A percentile compares a stretch with the other conserved stretches of the same genome.
These are phyloP conservation scores for Sporothrix pallida DNA, from an alignment of 2,329 filamentous ascomycete species.

Conservation along the genomic window DNA sequence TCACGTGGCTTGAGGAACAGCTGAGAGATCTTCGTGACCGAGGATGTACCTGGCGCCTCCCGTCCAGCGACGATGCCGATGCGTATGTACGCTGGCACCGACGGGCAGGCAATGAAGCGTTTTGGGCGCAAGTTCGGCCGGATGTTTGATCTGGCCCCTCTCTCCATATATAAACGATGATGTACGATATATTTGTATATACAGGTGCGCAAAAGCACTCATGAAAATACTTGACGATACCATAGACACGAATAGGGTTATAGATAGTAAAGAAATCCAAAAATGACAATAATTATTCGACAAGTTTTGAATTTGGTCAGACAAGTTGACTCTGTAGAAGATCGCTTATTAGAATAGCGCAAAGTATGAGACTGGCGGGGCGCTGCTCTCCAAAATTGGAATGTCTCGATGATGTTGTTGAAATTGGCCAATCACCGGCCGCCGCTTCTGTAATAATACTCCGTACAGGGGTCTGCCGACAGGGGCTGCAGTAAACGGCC, in stretches of 20 bases:
- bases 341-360: no score
- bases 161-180: background rate
- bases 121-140: constrained; percentile 37
- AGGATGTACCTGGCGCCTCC: constrained; percentile 47
- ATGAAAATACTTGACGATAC: constrained; percentile 11
- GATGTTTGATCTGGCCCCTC: background rate
- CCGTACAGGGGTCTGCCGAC: no score
- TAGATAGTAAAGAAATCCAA: background rate
- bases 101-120: constrained; percentile 31
- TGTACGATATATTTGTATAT: constrained; percentile 21
- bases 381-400: no score
- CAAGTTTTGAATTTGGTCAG: no score
- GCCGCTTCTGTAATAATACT: no score
- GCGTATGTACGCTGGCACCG: constrained; percentile 43
- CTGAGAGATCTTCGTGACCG: constrained; percentile 41
- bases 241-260: background rate
- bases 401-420: no score
- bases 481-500: no score
- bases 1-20: constrained; percentile 44
- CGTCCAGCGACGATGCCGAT: constrained; percentile 44
- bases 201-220: background rate
- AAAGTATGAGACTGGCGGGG: no score
- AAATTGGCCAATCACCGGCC: no score
- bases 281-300: background rate
- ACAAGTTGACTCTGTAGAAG: no score